Evolutionary conservation across 2,329 filamentous ascomycete species (phyloP), one percentile per base, ranked within the genome.

Genomic region (Sarocladium strictum): DNA sequence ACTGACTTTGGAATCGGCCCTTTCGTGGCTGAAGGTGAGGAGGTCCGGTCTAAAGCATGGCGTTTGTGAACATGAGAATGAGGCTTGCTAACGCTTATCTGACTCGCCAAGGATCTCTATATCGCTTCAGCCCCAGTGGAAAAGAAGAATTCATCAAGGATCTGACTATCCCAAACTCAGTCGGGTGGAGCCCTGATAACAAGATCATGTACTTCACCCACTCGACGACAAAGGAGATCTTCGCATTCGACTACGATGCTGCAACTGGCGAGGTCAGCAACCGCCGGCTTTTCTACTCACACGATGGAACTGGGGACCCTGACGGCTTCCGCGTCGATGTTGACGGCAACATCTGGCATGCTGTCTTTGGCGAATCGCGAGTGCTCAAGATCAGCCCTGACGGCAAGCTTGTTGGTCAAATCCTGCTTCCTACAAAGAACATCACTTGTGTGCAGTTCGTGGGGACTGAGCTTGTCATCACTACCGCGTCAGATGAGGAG

Each of bases 271-370:
- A 72, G n/a, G 76, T 90, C 53, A 80, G 78, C 56, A 86, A 88
- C 69, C 80, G 83, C 64, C 83, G 87, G 54, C 74, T 86, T 35
- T 90, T 91, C 71, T 93, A 91, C 72, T 74, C 79, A 55, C 83
- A 91, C 65, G 76, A 80, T 3, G 80, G 80, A 1, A 68, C 78
- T 24, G 85, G 86, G 49, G 81, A 83, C 58, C 90, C 90, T 1
- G 92, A 97, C 69, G 92, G 92, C 2, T 92, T 93, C 71, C 85
- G 86, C 58, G 81, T 95, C 63, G 92, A 97, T 65, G 80, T 79
- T 41, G 83, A 95, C 54, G 91, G 90, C n/a, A 86, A 87, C 72
- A 78, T 96, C 63, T 97, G 93, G 92, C 85, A 88, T 58, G 89
- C 90, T 7, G 77, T 94, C n/a, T 94, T 90, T 65, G 90, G 90